These are phyloP conservation scores for Serendipita sp. DNA, from an alignment of 768 basidiomycete genomes.

Conservation along the genomic window DNA sequence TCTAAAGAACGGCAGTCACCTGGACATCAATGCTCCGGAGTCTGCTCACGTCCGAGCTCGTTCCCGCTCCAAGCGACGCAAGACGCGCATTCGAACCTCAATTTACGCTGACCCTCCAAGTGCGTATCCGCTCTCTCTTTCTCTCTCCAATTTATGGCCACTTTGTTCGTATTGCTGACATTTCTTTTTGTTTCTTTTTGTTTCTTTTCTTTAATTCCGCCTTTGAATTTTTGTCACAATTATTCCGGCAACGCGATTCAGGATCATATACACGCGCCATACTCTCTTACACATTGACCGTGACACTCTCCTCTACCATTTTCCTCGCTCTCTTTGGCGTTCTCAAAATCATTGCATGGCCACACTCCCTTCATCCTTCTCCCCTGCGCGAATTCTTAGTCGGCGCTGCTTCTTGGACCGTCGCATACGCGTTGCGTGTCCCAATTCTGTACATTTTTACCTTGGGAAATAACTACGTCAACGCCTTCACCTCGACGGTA, in stretches of 20 bases:
- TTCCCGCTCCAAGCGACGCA: not conserved
- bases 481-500: constrained; percentile 20
- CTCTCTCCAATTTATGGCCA: too few species aligned
- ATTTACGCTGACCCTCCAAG: constrained; percentile 2
- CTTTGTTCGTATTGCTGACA: not conserved
- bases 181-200: not conserved
- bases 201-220: not conserved
- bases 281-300: not conserved
- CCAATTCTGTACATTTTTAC: constrained; percentile 27
- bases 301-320: not conserved
- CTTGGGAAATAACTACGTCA: constrained; percentile 11
- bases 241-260: not conserved
- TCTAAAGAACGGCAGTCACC: not conserved
- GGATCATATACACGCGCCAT: not conserved
- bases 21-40: too few species aligned
- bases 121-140: not conserved
- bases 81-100: not conserved
- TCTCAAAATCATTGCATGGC: constrained; percentile 2
- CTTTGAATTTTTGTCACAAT: too few species aligned
- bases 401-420: constrained; percentile 44
- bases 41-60: not conserved
- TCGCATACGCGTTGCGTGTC: constrained; percentile 37
- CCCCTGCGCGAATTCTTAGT: constrained; percentile 47
- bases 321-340: not conserved
- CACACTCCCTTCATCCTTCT: constrained; percentile 4